phyloP scores from a whole-genome alignment of 176 grass and related monocot species.

The Oryza coarctata region DNA sequence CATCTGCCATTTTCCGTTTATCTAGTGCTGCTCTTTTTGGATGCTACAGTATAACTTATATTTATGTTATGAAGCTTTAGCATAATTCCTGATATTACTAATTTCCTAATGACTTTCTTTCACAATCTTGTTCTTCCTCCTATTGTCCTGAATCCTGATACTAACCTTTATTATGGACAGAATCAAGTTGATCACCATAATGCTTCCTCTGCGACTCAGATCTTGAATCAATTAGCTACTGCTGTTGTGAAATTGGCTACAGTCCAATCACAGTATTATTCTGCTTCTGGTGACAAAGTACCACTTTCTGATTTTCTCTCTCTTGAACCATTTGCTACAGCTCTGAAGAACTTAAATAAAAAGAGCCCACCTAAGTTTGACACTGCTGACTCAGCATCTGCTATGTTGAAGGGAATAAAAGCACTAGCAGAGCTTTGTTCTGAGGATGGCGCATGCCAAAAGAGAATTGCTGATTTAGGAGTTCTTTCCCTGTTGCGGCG shows the following conservation, averaged over 20 bases:
- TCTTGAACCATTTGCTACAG: slow-evolving; percentile 77
- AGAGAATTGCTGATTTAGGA: slow-evolving; percentile 80
- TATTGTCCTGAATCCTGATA: slow-evolving; percentile 37
- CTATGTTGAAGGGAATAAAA: slow-evolving; percentile 90
- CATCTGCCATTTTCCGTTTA: slow-evolving; percentile 18
- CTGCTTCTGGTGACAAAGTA: slow-evolving; percentile 45
- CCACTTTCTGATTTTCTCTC: slow-evolving; percentile 81
- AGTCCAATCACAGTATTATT: slow-evolving; percentile 40
- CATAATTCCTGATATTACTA: not conserved
- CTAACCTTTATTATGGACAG: slow-evolving; percentile 47
- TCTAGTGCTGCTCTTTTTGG: not conserved
- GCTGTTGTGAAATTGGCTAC: slow-evolving; percentile 73
- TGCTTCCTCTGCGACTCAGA: slow-evolving; percentile 71
- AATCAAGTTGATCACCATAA: slow-evolving; percentile 79
- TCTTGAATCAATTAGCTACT: slow-evolving; percentile 76
- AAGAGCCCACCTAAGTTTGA: slow-evolving; percentile 87
- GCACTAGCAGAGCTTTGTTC: slow-evolving; percentile 90
- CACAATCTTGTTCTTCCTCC: slow-evolving; percentile 24
- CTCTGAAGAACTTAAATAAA: slow-evolving; percentile 82
- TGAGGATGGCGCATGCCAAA: slow-evolving; percentile 74
- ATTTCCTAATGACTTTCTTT: slow-evolving; percentile 7
- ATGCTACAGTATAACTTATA: slow-evolving; percentile 6
- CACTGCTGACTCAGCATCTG: slow-evolving; percentile 86
- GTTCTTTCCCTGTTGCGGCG: slow-evolving; percentile 69
- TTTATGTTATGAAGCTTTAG: slow-evolving; percentile 14